Evolutionary conservation across 2,329 filamentous ascomycete genomes (phyloP).

Genomic region (Parascedosporium putredinis): DNA sequence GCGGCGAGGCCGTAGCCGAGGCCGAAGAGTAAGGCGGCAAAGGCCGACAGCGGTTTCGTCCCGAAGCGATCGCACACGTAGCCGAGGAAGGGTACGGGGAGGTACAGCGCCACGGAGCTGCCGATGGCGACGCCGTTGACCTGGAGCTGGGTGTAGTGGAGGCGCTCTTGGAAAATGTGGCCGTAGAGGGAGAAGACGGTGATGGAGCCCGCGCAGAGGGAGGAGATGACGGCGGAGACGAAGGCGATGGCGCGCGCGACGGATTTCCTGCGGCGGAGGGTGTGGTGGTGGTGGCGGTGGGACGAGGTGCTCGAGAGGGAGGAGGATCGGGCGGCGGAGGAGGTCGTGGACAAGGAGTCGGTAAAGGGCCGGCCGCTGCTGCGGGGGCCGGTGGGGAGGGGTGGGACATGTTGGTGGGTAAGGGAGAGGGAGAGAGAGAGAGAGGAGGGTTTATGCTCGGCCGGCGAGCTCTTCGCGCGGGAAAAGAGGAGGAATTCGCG

Average conservation of each 20-base stretch:
- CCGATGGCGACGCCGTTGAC: slow-evolving; percentile 85
- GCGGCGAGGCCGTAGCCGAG: slow-evolving; percentile 77
- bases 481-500: too few relatives aligned
- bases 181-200: slow-evolving; percentile 92
- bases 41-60: slow-evolving; percentile 63
- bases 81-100: slow-evolving; percentile 82
- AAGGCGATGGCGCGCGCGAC: slow-evolving; percentile 38
- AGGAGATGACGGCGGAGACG: slow-evolving; percentile 40
- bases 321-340: slow-evolving; percentile 2
- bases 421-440: background rate
- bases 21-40: slow-evolving; percentile 66
- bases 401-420: background rate
- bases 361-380: background rate
- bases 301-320: slow-evolving; percentile 5
- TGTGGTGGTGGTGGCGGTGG: slow-evolving; percentile 5
- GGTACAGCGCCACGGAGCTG: slow-evolving; percentile 79
- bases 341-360: background rate
- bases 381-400: background rate
- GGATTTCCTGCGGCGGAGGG: slow-evolving; percentile 16
- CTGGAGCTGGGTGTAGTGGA: slow-evolving; percentile 83
- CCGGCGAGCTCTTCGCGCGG: background rate
- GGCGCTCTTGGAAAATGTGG: slow-evolving; percentile 73
- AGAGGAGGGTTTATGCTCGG: background rate
- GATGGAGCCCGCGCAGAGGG: slow-evolving; percentile 80
- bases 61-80: slow-evolving; percentile 86